Conservation (phyloP, 257 asterid species). For the Paraleonurus japonicus region DNA sequence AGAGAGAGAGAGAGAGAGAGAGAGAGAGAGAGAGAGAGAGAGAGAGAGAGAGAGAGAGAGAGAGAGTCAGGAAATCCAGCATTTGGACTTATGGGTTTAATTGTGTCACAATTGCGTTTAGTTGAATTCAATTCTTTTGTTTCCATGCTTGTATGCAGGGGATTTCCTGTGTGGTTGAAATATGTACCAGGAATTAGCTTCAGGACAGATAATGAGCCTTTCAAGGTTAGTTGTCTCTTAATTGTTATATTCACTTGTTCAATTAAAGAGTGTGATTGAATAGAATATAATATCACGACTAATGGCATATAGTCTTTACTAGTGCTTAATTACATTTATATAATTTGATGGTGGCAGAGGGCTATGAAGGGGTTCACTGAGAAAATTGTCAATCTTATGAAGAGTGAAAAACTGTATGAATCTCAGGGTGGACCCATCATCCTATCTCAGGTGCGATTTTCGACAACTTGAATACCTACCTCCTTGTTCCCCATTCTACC, state of each 20-base stretch:
- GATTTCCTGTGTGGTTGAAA: slow-evolving; percentile 96
- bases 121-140: not conserved
- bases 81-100: not conserved
- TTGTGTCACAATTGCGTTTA: not conserved
- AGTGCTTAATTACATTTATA: slow-evolving; percentile 14
- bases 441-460: slow-evolving; percentile 69
- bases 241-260: not conserved
- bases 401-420: slow-evolving; percentile 67
- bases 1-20: not conserved
- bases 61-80: not conserved
- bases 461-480: not conserved
- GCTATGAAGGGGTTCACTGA: slow-evolving; percentile 79
- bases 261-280: slow-evolving; percentile 11
- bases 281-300: not conserved
- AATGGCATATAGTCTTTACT: not conserved
- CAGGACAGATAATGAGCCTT: slow-evolving; percentile 89
- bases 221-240: slow-evolving; percentile 52
- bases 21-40: not conserved
- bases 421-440: slow-evolving; percentile 93
- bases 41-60: slow-evolving; percentile 1
- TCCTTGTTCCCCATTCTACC: not conserved
- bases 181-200: slow-evolving; percentile 86
- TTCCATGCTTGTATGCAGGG: slow-evolving; percentile 40
- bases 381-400: slow-evolving; percentile 77
- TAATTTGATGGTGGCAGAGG: slow-evolving; percentile 47